Percentiles rank a stretch among this genome's conserved stretches.
Conservation (phyloP, 495 filamentous ascomycete species). For the Neurospora sp. region DNA sequence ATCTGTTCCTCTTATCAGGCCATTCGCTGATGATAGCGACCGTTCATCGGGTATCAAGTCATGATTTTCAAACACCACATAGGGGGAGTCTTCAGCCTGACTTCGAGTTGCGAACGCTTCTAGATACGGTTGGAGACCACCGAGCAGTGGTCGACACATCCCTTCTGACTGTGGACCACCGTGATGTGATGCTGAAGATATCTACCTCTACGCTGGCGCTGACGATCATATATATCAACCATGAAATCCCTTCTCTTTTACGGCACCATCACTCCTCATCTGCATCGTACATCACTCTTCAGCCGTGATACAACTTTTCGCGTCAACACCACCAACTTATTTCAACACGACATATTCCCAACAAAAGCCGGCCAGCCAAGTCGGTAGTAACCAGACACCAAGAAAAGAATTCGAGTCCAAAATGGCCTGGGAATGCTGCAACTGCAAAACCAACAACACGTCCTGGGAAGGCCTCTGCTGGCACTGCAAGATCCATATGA, state of each 20-base stretch:
- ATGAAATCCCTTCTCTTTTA: not conserved
- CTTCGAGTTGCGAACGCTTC: not conserved
- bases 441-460: not conserved
- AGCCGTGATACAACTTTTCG: not conserved
- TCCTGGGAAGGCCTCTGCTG: not conserved
- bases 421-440: not conserved
- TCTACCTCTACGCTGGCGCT: not conserved
- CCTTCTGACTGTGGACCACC: not conserved
- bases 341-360: not conserved
- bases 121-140: not conserved
- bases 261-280: not conserved
- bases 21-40: not conserved
- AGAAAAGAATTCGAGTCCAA: not conserved
- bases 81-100: not conserved
- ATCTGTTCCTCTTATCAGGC: not conserved
- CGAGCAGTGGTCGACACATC: not conserved
- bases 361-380: not conserved
- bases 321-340: not conserved
- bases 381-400: not conserved
- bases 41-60: not conserved
- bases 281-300: not conserved
- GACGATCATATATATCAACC: not conserved
- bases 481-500: not conserved
- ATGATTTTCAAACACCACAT: not conserved
- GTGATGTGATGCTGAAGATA: not conserved